phyloP scores from a whole-genome alignment of 805 yeast genomes.

The Wickerhamomyces mucosus region DNA sequence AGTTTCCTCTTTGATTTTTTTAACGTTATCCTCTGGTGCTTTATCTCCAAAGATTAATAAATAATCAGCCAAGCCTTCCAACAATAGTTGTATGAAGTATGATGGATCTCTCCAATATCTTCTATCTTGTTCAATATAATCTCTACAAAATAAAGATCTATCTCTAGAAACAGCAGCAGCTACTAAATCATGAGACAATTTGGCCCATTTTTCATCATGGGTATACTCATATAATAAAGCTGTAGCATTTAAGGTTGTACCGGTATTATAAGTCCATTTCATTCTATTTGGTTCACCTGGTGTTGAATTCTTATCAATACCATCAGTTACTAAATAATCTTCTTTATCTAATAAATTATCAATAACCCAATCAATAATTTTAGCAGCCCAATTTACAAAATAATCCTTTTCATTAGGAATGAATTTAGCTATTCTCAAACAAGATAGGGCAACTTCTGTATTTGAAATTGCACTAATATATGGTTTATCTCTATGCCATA shows the following conservation, averaged over 20 bases:
- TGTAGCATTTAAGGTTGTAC: slow-evolving; percentile 51
- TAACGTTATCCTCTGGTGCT: slow-evolving; percentile 24
- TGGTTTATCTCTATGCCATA: slow-evolving; percentile 55
- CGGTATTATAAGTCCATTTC: slow-evolving; percentile 63
- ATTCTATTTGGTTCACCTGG: slow-evolving; percentile 33
- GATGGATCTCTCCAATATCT: slow-evolving; percentile 59
- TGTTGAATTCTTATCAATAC: slow-evolving; percentile 33
- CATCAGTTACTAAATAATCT: slow-evolving; percentile 53
- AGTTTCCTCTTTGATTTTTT: slow-evolving; percentile 30
- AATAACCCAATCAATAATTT: slow-evolving; percentile 51
- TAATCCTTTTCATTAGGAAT: slow-evolving; percentile 36
- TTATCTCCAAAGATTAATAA: slow-evolving; percentile 36
- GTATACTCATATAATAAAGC: slow-evolving; percentile 41
- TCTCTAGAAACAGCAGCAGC: slow-evolving; percentile 49
- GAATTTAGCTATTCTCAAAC: slow-evolving; percentile 45
- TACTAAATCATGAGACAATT: slow-evolving; percentile 27
- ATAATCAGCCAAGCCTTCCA: slow-evolving; percentile 64
- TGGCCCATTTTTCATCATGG: slow-evolving; percentile 38
- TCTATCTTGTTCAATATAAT: slow-evolving; percentile 33
- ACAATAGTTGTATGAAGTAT: slow-evolving; percentile 51
- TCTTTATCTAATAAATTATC: slow-evolving; percentile 38
- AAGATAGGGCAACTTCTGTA: slow-evolving; percentile 56
- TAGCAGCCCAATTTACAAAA: slow-evolving; percentile 50
- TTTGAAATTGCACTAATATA: slow-evolving; percentile 61
- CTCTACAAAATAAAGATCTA: slow-evolving; percentile 53